Conservation (phyloP, 2,329 filamentous ascomycete species). For the Trichocomaceae sp. region DNA sequence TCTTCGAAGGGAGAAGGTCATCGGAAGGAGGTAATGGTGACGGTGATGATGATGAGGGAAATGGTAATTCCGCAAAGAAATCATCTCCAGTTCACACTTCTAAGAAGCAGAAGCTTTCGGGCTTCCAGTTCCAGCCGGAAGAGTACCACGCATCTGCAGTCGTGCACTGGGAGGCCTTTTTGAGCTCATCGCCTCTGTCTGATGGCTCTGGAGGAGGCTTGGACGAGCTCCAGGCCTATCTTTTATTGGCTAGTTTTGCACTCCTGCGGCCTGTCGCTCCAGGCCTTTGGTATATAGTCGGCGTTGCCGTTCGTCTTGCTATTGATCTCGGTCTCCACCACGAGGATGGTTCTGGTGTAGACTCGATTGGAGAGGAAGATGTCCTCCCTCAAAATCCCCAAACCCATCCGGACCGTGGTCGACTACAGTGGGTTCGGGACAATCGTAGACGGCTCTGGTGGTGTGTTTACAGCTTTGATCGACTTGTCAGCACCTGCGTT, state of each 20-base stretch:
- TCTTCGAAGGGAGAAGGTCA: conserved; percentile 53
- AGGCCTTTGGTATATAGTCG: conserved; percentile 94
- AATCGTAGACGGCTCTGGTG: conserved; percentile 85
- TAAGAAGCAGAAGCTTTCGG: conserved; percentile 50
- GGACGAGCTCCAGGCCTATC: conserved; percentile 87
- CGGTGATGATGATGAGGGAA: conserved; percentile 1
- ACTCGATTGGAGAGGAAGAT: conserved; percentile 40
- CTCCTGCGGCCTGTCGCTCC: conserved; percentile 85
- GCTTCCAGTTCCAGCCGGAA: conserved; percentile 69
- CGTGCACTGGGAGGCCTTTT: conserved; percentile 78
- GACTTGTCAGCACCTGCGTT: conserved; percentile 90
- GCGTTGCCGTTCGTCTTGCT: conserved; percentile 81
- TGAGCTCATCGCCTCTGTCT: conserved; percentile 57
- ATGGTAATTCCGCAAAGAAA: conserved; percentile 16
- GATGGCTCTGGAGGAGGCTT: conserved; percentile 77
- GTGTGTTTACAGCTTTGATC: conserved; percentile 92
- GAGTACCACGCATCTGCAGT: conserved; percentile 96
- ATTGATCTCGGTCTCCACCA: conserved; percentile 90
- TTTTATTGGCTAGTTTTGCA: conserved; percentile 85
- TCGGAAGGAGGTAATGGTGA: conserved; percentile 21
- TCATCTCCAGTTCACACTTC: conserved; percentile 26
- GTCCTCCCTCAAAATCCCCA: conserved; percentile 16
- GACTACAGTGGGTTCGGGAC: conserved; percentile 78
- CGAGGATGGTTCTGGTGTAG: conserved; percentile 70
- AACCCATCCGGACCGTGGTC: conserved; percentile 52